Conservation (phyloP, 2,329 filamentous ascomycete species). For the Ascosphaera apis region DNA sequence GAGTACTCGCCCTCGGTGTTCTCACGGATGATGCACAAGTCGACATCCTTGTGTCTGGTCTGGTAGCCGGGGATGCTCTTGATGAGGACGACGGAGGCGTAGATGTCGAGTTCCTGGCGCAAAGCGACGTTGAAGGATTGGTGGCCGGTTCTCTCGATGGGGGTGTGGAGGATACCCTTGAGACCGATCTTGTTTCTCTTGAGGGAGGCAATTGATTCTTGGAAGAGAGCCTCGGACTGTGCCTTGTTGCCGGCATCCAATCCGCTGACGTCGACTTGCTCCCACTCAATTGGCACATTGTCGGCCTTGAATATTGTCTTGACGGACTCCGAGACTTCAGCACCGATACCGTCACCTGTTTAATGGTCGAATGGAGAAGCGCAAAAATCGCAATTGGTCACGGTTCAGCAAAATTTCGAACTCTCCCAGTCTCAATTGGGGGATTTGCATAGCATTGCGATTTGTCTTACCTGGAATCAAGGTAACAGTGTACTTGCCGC, state of each 20-base stretch:
- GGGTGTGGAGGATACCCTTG: conserved; percentile 97
- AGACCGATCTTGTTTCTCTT: conserved; percentile 97
- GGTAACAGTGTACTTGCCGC: conserved; percentile 97
- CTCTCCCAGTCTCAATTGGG: conserved; percentile 6
- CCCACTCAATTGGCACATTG: conserved; percentile 96
- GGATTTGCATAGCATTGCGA: too few relatives aligned
- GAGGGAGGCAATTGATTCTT: conserved; percentile 82
- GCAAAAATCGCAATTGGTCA: too few relatives aligned
- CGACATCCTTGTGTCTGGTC: conserved; percentile 91
- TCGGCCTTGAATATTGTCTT: conserved; percentile 99
- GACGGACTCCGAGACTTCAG: conserved; percentile 91
- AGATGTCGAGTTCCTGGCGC: conserved; percentile 98
- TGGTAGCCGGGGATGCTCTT: conserved; percentile 99
- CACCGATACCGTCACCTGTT: conserved; percentile 76
- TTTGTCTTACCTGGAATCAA: conserved; percentile 59
- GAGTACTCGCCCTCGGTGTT: conserved; percentile 99
- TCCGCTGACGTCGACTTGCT: conserved; percentile 89
- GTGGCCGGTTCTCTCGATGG: conserved; percentile 88
- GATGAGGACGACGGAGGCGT: conserved; percentile 90
- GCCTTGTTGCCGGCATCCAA: conserved; percentile 62
- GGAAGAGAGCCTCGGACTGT: conserved; percentile 87
- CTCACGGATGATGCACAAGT: conserved; percentile 98
- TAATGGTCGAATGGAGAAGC: too few relatives aligned
- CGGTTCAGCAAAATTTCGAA: neutral
- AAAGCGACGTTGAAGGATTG: conserved; percentile 99